Conservation (phyloP, 192 early-diverging fungal genomes). For the Lobulomyces angularis region DNA sequence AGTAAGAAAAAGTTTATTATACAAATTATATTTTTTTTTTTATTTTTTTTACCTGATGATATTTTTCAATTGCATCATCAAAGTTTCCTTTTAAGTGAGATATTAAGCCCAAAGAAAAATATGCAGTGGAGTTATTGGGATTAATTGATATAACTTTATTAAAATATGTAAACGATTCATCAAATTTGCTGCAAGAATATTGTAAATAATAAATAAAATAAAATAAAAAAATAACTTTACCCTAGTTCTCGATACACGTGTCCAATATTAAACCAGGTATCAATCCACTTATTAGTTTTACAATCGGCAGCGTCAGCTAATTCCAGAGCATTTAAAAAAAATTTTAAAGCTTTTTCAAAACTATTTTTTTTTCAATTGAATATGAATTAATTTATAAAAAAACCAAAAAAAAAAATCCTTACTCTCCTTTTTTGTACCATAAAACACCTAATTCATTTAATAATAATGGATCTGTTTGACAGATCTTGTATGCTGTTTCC, state of each 20-base stretch:
- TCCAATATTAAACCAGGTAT: conserved; percentile 52
- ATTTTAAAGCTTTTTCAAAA: conserved; percentile 36
- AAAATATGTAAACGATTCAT: conserved; percentile 21
- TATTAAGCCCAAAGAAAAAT: conserved; percentile 40
- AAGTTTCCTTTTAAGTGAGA: conserved; percentile 36
- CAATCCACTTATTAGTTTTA: conserved; percentile 40
- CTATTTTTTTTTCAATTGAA: conserved; percentile 32
- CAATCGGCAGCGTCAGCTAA: not conserved
- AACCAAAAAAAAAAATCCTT: conserved; percentile 5
- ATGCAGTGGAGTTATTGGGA: conserved; percentile 26
- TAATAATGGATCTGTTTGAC: conserved; percentile 50
- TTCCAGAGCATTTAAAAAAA: conserved; percentile 11
- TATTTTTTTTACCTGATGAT: conserved; percentile 42
- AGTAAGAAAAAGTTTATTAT: too few species aligned
- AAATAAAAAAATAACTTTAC: conserved; percentile 17
- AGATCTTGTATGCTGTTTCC: conserved; percentile 28
- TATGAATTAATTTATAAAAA: not conserved
- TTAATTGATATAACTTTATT: conserved; percentile 23
- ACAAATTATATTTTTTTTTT: too few species aligned
- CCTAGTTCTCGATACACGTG: conserved; percentile 48
- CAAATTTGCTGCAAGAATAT: conserved; percentile 18
- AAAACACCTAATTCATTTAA: conserved; percentile 62
- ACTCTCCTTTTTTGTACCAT: conserved; percentile 36
- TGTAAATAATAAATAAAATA: not conserved
- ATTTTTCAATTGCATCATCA: conserved; percentile 37